Percentiles rank a stretch among this genome's conserved stretches.
Conservation (phyloP, 169 alveolate genomes). For the Cryptosporidium meleagridis region DNA sequence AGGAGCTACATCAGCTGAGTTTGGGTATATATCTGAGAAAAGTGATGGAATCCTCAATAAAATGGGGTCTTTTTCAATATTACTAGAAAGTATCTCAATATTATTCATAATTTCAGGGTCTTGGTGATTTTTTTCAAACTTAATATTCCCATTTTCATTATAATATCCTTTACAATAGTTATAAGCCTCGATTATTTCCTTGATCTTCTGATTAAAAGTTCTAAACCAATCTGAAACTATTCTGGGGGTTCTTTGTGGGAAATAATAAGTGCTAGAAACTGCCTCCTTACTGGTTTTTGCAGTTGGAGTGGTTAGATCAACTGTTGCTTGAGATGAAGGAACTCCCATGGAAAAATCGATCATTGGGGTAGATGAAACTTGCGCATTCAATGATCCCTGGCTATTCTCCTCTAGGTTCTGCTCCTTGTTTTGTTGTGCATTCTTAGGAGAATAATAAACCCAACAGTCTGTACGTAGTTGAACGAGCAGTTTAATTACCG, state of each 20-base stretch:
- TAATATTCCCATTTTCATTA: conserved; percentile 45
- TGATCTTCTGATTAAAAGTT: conserved; percentile 22
- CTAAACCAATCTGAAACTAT: conserved; percentile 65
- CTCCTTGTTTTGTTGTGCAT: not conserved
- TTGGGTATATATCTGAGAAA: conserved; percentile 42
- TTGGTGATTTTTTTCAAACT: not conserved
- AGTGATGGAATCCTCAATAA: conserved; percentile 41
- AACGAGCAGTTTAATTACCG: conserved; percentile 31
- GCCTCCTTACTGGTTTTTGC: not conserved
- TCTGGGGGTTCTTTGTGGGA: conserved; percentile 68
- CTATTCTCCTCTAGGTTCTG: not conserved
- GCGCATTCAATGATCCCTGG: not conserved
- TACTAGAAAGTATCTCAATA: not conserved
- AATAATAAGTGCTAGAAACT: not conserved
- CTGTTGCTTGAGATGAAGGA: conserved; percentile 44
- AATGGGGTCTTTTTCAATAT: conserved; percentile 60
- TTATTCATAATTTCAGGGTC: conserved; percentile 14
- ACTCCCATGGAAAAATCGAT: not conserved
- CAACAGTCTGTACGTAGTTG: conserved; percentile 62
- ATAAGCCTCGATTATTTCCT: conserved; percentile 19
- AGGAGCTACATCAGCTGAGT: conserved; percentile 54
- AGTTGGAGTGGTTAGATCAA: conserved; percentile 37
- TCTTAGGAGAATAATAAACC: conserved; percentile 49
- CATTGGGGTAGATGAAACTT: conserved; percentile 21
- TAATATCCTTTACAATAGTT: conserved; percentile 47